Base-by-base conservation (phyloP, 768 basidiomycete genomes). In the Termitomyces sp. region DNA sequence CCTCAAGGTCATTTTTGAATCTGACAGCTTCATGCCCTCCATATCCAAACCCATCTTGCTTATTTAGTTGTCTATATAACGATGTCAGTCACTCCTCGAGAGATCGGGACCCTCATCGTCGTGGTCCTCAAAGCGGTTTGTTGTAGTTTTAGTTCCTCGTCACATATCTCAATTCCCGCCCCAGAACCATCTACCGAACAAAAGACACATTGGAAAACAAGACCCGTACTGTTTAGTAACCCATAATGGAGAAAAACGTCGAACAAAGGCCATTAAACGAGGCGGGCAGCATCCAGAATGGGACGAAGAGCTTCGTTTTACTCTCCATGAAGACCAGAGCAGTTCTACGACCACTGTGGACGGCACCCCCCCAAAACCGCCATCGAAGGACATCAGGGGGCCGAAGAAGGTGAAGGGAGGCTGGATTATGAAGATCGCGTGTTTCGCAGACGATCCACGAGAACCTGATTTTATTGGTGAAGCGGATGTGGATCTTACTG, bases 241-340 rank as follows among this genome's bases (percentile, higher is more conserved):
- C 4, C 76, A 95, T 54, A 89, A 92, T 68, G 86, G 86, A 52
- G 88, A 95, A 72, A 95, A 87, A 67, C 84, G 87, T 59, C 82
- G 91, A 54, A 98, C 96, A 5, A 93, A 89, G 71, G 86, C 93
- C n/a, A 89, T 98, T 71, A 95, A 92, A 70, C 88, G 93, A 33
- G 97, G 97, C 52, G 97, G 97, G 18, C 97, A 99, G 71, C 95
- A 97, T 72, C 97, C 97, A 6, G 94, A 94, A 74, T 99, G 97
- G 95, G 97, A 99, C 69, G 95, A 97, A 67, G 97, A 99, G 74
- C 79, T 98, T 67, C 88, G 97, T 45, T 98, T 98, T 73, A 87
- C 88, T 27, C 77, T 99, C 47, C 83, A 79, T 63, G 95, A 98
- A 68, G 93, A 93, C 63, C 73, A 76, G 34, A 79, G 83, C 33